These are phyloP conservation scores for Bipolaris sorokiniana DNA, from an alignment of 2,329 filamentous ascomycete species.

Conservation along the genomic window DNA sequence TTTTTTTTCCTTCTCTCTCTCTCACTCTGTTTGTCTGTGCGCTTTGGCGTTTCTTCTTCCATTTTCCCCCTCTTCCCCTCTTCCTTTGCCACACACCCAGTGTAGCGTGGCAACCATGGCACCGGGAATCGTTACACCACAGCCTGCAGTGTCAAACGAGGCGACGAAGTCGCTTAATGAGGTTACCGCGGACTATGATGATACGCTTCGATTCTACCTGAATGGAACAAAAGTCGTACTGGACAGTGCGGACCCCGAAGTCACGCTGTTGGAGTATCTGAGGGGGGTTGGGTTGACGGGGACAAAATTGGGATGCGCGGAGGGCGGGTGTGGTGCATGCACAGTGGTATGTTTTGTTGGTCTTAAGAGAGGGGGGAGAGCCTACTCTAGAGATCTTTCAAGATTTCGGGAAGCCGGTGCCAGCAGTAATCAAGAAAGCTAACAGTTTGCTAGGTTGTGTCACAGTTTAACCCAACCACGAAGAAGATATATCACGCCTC, in stretches of 20 bases:
- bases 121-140: constrained; percentile 57
- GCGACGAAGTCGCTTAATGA: constrained; percentile 59
- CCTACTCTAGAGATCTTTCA: too few species aligned
- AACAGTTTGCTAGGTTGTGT: constrained; percentile 66
- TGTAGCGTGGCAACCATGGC: constrained; percentile 56
- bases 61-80: neutral
- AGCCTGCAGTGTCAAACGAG: constrained; percentile 54
- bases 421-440: constrained; percentile 1
- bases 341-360: constrained; percentile 69
- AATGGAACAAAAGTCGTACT: constrained; percentile 90
- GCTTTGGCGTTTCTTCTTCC: neutral
- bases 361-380: neutral
- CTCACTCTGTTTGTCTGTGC: neutral
- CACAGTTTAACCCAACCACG: constrained; percentile 90
- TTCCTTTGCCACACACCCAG: neutral
- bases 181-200: constrained; percentile 79
- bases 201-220: constrained; percentile 89
- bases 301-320: constrained; percentile 94
- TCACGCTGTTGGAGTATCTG: constrained; percentile 91
- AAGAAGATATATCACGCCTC: constrained; percentile 94
- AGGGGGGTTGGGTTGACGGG: constrained; percentile 91
- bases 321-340: constrained; percentile 95
- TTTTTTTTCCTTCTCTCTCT: neutral
- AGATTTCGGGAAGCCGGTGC: neutral
- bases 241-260: constrained; percentile 86